A percentile compares a stretch with the other conserved stretches of the same genome.
phyloP scores from a whole-genome alignment of 1,284 basidiomycete genomes.

The Singerocomus inundabilis region DNA sequence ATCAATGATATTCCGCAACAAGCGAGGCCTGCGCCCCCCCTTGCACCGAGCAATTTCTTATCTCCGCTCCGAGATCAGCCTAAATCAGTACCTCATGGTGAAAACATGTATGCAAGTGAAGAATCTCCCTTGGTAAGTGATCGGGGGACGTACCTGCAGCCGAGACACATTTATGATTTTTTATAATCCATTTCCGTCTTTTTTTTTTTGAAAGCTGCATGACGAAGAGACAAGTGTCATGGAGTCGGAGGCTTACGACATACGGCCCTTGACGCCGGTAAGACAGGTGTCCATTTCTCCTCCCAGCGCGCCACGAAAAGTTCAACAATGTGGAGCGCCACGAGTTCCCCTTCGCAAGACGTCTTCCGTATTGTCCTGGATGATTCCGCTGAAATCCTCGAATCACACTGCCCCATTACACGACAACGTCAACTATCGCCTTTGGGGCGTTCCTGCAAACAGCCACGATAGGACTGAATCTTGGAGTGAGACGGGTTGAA shows the following conservation, averaged over 20 bases:
- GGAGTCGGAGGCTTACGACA: neutral
- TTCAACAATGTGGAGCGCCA: slow-evolving; percentile 8
- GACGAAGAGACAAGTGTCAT: neutral
- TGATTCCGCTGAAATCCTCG: slow-evolving; percentile 18
- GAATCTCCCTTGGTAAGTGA: slow-evolving; percentile 21
- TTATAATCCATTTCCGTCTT: slow-evolving; percentile 3
- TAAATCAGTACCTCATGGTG: slow-evolving; percentile 16
- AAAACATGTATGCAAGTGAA: slow-evolving; percentile 8
- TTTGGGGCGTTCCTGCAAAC: slow-evolving; percentile 37
- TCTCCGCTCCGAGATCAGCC: slow-evolving; percentile 42
- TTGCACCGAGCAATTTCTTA: slow-evolving; percentile 44
- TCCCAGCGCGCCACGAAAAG: slow-evolving; percentile 29
- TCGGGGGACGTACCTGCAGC: slow-evolving; percentile 1
- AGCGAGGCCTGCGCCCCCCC: slow-evolving; percentile 34
- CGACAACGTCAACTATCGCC: slow-evolving; percentile 13
- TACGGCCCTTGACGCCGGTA: slow-evolving; percentile 22
- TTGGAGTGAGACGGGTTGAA: slow-evolving; percentile 38
- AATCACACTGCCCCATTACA: slow-evolving; percentile 3
- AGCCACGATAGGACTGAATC: slow-evolving; percentile 52
- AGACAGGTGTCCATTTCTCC: slow-evolving; percentile 20
- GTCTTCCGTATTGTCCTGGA: slow-evolving; percentile 30
- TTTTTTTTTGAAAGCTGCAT: slow-evolving; percentile 14
- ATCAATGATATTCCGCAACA: slow-evolving; percentile 21
- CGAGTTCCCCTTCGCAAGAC: slow-evolving; percentile 15
- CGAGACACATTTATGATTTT: slow-evolving; percentile 5